Evolutionary conservation across 148 eudicot species (phyloP), one percentile per base, ranked within the genome.

Genomic region (Selenicereus undatus): DNA sequence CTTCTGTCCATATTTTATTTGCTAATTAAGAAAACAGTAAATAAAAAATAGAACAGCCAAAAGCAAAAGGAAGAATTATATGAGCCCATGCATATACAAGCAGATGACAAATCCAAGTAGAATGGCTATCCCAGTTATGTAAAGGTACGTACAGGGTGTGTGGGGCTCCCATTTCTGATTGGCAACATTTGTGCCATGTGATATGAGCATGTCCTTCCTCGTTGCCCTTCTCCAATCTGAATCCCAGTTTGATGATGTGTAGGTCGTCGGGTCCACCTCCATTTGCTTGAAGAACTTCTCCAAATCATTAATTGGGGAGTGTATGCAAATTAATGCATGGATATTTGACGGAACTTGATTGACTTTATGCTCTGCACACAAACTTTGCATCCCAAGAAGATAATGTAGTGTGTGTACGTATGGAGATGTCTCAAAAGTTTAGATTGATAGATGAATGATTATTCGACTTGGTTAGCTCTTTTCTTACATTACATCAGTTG

Each of bases 171-270:
- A 43, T 54, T 60, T 75, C 83, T 64, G 79, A 81, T 62, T 30
- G 45, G 74, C 16, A 75, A 65, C 79, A 58, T 75, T 66, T 74
- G 74, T 81, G 54, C 83, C 83, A 81, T 81, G 79, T 81, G 79
- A 74, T 80, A 20, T 24, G 32, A 30, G 30, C 78, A 64, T 80
- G 77, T 62, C 82, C 62, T 45, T 60, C 74, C 80, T 27, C 32
- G 45, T 66, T 17, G 13, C 30, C 14, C 36, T 9, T 13, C 43
- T 39, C 43, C 43, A 39, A 7, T 24, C 29, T 24, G 4, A 9
- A 11, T 66, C 1, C 35, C 32, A 66, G 27, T 66, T 66, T 24
- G 71, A 66, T 26, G 17, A 27, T 66, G 7, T 2, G 27, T 66
- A 66, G 68, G 0, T 26, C 10, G 2, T 8, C 10, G 20, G 70